Evolutionary conservation across 345 rosid species (phyloP).

Genomic region (Euclidium syriacum): DNA sequence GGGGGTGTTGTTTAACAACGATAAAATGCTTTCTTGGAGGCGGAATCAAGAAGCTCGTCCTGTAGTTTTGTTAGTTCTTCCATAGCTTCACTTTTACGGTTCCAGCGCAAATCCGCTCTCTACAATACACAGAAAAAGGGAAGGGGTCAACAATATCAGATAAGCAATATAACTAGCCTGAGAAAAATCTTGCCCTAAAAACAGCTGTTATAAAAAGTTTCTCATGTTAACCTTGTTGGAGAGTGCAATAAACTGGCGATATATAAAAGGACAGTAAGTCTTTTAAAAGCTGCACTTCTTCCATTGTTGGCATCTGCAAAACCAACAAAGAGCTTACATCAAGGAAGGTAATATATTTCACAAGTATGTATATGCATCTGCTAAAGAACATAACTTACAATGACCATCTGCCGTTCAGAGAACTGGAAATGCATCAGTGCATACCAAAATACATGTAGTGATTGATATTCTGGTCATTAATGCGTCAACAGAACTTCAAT

Average conservation of each 20-base stretch:
- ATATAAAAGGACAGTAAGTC: too few relatives aligned
- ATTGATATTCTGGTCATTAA: too few relatives aligned
- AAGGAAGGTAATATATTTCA: background rate
- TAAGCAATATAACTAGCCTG: background rate
- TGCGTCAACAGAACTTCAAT: too few relatives aligned
- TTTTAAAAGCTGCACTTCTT: constrained; percentile 38
- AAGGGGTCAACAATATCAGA: constrained; percentile 11
- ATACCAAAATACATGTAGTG: too few relatives aligned
- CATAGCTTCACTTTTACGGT: constrained; percentile 73
- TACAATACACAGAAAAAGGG: constrained; percentile 24
- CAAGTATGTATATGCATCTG: background rate
- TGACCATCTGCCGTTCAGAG: too few relatives aligned
- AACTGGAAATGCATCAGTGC: too few relatives aligned
- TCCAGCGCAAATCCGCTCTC: constrained; percentile 97
- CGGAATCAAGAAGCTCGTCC: constrained; percentile 85
- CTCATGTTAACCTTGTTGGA: constrained; percentile 67
- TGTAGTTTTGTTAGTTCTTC: constrained; percentile 75
- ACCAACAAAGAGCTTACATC: background rate
- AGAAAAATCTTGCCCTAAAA: background rate
- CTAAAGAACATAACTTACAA: constrained; percentile 21
- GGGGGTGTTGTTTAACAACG: too few relatives aligned
- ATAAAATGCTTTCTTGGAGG: constrained; percentile 78
- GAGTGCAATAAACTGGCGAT: too few relatives aligned
- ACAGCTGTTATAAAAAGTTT: background rate
- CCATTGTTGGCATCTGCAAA: constrained; percentile 47